phyloP scores from a whole-genome alignment of 192 early-diverging fungal species.

The Allomyces arbusculus region DNA sequence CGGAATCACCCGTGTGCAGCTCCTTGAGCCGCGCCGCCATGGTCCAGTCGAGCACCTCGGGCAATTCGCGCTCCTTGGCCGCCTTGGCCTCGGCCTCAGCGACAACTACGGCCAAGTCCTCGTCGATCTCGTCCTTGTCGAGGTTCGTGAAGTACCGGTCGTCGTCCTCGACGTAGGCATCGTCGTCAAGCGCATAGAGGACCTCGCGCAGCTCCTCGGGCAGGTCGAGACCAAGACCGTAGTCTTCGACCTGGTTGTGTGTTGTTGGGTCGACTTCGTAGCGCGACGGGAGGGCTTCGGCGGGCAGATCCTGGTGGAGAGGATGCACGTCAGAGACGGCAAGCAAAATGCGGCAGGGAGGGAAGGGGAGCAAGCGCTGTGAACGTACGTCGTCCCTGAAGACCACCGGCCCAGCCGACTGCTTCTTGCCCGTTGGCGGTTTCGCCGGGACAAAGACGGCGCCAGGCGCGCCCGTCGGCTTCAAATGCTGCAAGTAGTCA shows the following conservation, averaged over 20 bases:
- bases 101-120: conserved; percentile 26
- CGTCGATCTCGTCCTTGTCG: conserved; percentile 38
- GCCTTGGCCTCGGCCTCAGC: conserved; percentile 21
- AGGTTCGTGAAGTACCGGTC: conserved; percentile 59
- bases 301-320: conserved; percentile 22
- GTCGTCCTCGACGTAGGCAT: conserved; percentile 61
- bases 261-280: conserved; percentile 24
- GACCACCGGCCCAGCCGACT: conserved; percentile 11
- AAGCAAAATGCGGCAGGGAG: too few relatives aligned
- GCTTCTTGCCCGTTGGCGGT: conserved; percentile 27
- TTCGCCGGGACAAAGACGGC: conserved; percentile 61
- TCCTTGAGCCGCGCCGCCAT: background rate
- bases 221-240: conserved; percentile 41
- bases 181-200: conserved; percentile 83
- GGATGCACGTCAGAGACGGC: too few relatives aligned
- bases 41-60: conserved; percentile 18
- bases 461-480: conserved; percentile 48
- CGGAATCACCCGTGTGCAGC: background rate
- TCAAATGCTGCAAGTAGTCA: conserved; percentile 87
- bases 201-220: conserved; percentile 66
- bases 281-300: conserved; percentile 50
- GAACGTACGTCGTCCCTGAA: conserved; percentile 3
- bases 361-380: too few relatives aligned
- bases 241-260: too few relatives aligned
- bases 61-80: conserved; percentile 18